Percentiles rank a stretch among this genome's conserved stretches.
Evolutionary conservation across 306 rosid genomes (phyloP).

Genomic region (Sicyos edulis): DNA sequence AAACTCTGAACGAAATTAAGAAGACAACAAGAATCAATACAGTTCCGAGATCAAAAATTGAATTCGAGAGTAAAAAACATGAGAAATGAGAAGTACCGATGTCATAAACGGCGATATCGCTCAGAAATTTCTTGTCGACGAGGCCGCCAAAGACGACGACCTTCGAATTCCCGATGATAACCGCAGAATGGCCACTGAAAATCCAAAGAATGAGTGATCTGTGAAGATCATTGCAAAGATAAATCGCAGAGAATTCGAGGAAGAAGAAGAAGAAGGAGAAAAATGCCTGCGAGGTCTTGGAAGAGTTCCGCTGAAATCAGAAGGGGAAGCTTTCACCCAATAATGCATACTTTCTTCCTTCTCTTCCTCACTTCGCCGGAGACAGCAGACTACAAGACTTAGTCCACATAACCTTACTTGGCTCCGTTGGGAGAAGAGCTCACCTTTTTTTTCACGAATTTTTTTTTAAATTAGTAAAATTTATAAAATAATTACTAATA

Average conservation of each 20-base stretch:
- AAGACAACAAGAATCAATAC: background rate
- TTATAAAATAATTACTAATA: too few relatives aligned
- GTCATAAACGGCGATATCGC: slow-evolving; percentile 69
- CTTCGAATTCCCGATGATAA: slow-evolving; percentile 79
- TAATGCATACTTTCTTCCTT: slow-evolving; percentile 47
- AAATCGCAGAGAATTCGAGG: background rate
- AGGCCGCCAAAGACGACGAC: slow-evolving; percentile 88
- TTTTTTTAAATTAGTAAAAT: too few relatives aligned
- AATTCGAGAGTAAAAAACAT: background rate
- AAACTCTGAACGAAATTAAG: background rate
- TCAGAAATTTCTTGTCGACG: slow-evolving; percentile 72
- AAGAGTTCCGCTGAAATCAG: slow-evolving; percentile 71
- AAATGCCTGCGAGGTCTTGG: slow-evolving; percentile 79
- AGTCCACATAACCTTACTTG: background rate
- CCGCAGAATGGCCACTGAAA: slow-evolving; percentile 84
- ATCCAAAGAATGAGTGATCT: slow-evolving; percentile 18
- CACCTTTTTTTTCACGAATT: too few relatives aligned
- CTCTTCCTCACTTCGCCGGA: slow-evolving; percentile 10
- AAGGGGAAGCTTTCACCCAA: slow-evolving; percentile 77
- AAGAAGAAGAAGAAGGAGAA: background rate
- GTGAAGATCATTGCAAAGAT: background rate
- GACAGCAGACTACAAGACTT: background rate
- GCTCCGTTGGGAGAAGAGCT: background rate
- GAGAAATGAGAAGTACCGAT: slow-evolving; percentile 35
- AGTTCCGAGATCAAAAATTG: background rate